phyloP scores from a whole-genome alignment of 306 rosid genomes.

The Medicago truncatula region DNA sequence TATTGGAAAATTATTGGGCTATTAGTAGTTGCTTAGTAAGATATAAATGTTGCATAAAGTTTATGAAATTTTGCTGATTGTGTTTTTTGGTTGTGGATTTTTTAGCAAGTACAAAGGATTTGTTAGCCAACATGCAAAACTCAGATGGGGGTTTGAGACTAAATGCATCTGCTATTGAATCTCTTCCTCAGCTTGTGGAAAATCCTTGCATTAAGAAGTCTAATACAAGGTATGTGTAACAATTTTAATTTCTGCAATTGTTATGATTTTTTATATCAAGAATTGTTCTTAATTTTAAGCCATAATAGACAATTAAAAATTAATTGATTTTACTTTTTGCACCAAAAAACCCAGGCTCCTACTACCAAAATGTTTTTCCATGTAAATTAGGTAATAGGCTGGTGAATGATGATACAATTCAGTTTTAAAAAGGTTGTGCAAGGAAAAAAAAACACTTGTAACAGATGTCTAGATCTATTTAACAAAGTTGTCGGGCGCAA shows the following conservation, averaged over 20 bases:
- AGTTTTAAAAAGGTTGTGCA: too few species aligned
- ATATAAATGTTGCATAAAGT: neutral
- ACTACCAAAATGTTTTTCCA: neutral
- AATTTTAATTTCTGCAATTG: slow-evolving; percentile 4
- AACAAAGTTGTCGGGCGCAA: neutral
- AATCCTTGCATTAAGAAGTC: slow-evolving; percentile 52
- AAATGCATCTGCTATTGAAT: slow-evolving; percentile 48
- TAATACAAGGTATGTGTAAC: slow-evolving; percentile 51
- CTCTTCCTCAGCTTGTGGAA: slow-evolving; percentile 55
- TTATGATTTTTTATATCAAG: neutral
- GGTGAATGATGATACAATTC: neutral
- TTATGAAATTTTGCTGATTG: slow-evolving; percentile 20
- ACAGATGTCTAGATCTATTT: neutral
- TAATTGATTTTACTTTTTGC: too few species aligned
- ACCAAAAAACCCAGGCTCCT: too few species aligned
- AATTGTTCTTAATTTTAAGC: slow-evolving; percentile 3
- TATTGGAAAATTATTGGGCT: slow-evolving; percentile 4
- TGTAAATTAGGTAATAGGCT: neutral
- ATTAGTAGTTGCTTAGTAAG: slow-evolving; percentile 15
- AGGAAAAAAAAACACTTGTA: neutral
- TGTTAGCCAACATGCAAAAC: slow-evolving; percentile 52
- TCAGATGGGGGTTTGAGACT: slow-evolving; percentile 44
- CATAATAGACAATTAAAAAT: too few species aligned
- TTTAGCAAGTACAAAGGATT: slow-evolving; percentile 53
- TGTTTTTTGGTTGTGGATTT: slow-evolving; percentile 34